These are phyloP conservation scores for Suillus cothurnatus DNA, from an alignment of 768 basidiomycete species.

Conservation along the genomic window DNA sequence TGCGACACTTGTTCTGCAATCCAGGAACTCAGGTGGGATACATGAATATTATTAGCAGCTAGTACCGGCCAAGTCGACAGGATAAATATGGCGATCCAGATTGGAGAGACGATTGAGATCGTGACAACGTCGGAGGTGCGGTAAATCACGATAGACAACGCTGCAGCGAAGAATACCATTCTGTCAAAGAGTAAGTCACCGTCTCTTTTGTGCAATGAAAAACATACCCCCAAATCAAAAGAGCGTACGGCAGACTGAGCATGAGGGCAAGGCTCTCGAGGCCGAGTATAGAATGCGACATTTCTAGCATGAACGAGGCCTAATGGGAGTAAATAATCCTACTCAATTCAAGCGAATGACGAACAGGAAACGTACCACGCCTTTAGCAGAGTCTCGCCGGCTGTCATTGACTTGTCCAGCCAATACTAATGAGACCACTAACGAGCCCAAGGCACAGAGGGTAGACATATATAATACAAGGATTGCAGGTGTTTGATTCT, in stretches of 20 bases:
- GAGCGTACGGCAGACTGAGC: constrained; percentile 35
- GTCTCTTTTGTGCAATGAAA: neutral
- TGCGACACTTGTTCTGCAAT: neutral
- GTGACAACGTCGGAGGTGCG: neutral
- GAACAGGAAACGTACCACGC: constrained; percentile 35
- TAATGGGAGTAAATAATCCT: neutral
- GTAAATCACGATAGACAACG: constrained; percentile 4
- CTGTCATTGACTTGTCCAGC: constrained; percentile 37
- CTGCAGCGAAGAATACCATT: constrained; percentile 10
- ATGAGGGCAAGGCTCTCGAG: constrained; percentile 32
- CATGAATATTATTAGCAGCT: neutral
- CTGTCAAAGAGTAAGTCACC: neutral
- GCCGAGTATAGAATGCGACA: constrained; percentile 8
- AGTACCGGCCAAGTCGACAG: neutral
- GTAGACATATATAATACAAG: constrained; percentile 43
- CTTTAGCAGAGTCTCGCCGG: constrained; percentile 20
- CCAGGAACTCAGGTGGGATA: neutral
- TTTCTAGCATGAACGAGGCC: constrained; percentile 9
- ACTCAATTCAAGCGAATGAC: neutral
- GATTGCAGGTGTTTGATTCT: constrained; percentile 2
- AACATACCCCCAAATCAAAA: constrained; percentile 30
- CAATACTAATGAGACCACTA: constrained; percentile 38
- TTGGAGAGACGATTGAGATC: neutral
- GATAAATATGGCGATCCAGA: neutral
- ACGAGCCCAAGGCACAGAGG: constrained; percentile 35